Evolutionary conservation across 73 alveolate genomes (phyloP), one percentile per base, ranked within the genome.

Genomic region (Paramecium bursaria): DNA sequence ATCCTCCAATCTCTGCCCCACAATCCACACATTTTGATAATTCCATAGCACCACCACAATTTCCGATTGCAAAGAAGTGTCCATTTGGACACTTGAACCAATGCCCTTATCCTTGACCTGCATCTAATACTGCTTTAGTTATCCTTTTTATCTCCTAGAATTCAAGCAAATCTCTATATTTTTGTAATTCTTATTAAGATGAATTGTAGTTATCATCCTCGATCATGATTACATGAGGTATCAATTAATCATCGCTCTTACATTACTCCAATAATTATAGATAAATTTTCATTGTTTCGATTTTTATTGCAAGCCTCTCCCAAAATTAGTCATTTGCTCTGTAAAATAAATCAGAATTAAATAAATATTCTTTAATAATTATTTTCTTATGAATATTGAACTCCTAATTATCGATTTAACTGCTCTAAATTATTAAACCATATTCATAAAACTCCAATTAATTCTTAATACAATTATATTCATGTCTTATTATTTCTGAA

Each of bases 81-180:
- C 97, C 97, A 77, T 90, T 90, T 22, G 73, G 26, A 67, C 97
- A 92, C 50, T 90, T 92, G 77, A 86, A 87, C 92, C 91, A 92
- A 48, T 48, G 85, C 2, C 88, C 88, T 21, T 3, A 2, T 4
- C 48, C 26, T n/a, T n/a, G n/a, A 5, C 49, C 49, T 39, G 49
- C 49, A 11, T 39, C 49, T 7, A 11, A 7, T 11, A 39, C 49
- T 39, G 49, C 49, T 7, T 5, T 7, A 7, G 49, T 39, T 7
- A 39, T 39, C 11, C 11, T 39, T 7, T 11, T 5, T 5, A 39
- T 39, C 11, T 39, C 5, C 11, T 39, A 5, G 49, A 39, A n/a
- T n/a, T n/a, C n/a, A n/a, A n/a, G n/a, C n/a, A n/a, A n/a, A n/a
- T n/a, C n/a, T n/a, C n/a, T n/a, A n/a, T n/a, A n/a, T n/a, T n/a